phyloP scores from a whole-genome alignment of 176 grass and related monocot species.

The Oryza australiensis region DNA sequence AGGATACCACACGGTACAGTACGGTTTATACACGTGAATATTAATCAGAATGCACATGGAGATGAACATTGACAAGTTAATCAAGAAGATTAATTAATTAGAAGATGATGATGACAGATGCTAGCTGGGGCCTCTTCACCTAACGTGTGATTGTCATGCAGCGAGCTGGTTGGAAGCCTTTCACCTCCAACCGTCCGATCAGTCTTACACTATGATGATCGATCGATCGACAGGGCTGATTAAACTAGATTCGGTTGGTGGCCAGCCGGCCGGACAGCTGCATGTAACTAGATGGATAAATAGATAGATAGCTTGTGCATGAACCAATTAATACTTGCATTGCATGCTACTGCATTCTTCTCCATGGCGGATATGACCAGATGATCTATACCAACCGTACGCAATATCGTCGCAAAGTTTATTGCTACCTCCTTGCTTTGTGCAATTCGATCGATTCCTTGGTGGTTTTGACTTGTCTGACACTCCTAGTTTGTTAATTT shows the following conservation, averaged over 20 bases:
- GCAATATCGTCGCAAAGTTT: not conserved
- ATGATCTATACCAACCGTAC: conserved; percentile 22
- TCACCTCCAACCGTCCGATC: conserved; percentile 30
- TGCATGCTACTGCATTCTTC: conserved; percentile 57
- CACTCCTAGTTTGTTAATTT: conserved; percentile 17
- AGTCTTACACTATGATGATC: not conserved
- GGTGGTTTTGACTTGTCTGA: conserved; percentile 30
- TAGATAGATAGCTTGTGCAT: conserved; percentile 19
- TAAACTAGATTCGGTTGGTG: conserved; percentile 39
- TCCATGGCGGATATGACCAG: no score
- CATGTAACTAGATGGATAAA: not conserved
- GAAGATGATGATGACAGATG: not conserved
- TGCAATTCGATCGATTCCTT: not conserved
- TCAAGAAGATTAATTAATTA: not conserved
- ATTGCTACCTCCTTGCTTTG: not conserved
- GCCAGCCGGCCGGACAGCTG: not conserved
- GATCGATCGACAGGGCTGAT: conserved; percentile 11
- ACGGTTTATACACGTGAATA: not conserved
- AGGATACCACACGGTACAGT: not conserved
- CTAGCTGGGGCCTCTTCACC: conserved; percentile 29
- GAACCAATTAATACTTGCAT: conserved; percentile 46
- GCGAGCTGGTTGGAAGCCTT: conserved; percentile 16
- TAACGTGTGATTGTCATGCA: not conserved
- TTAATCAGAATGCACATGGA: not conserved
- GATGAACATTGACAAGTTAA: not conserved